phyloP scores from a whole-genome alignment of 345 rosid genomes.

The Cardamine occulta region DNA sequence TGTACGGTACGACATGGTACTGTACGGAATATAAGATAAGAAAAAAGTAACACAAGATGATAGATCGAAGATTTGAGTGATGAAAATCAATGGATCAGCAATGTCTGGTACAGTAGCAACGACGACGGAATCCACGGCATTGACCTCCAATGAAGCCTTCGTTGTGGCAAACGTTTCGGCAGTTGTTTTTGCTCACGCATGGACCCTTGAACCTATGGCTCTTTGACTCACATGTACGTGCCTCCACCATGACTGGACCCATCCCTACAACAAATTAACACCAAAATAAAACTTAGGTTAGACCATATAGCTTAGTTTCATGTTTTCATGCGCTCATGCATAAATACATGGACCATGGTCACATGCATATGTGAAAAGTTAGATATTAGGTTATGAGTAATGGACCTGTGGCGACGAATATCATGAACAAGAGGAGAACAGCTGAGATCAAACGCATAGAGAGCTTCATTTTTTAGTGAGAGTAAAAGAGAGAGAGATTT shows the following conservation, averaged over 20 bases:
- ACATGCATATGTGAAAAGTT: not conserved
- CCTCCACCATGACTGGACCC: constrained; percentile 47
- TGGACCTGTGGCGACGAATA: constrained; percentile 43
- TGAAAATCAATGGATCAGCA: constrained; percentile 42
- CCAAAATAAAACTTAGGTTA: not conserved
- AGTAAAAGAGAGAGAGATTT: not conserved
- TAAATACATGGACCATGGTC: not conserved
- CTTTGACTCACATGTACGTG: constrained; percentile 49
- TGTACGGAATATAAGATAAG: constrained; percentile 3
- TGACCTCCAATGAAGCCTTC: constrained; percentile 54
- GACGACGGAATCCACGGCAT: constrained; percentile 56
- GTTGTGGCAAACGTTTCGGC: constrained; percentile 49
- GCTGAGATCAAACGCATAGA: constrained; percentile 43
- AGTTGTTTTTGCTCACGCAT: constrained; percentile 45
- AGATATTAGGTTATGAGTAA: constrained; percentile 10
- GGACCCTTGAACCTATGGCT: constrained; percentile 53
- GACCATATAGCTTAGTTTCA: not conserved
- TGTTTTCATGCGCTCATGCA: not conserved
- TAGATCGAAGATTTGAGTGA: not conserved
- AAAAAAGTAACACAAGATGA: constrained; percentile 5
- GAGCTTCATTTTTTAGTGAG: constrained; percentile 38
- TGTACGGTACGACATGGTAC: constrained; percentile 34
- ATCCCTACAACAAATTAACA: constrained; percentile 21
- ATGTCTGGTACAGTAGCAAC: constrained; percentile 54
- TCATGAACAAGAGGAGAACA: constrained; percentile 37